A percentile compares a stretch with the other conserved stretches of the same genome.
Evolutionary conservation across 768 basidiomycete species (phyloP).

Genomic region (Termitomyces sp.): DNA sequence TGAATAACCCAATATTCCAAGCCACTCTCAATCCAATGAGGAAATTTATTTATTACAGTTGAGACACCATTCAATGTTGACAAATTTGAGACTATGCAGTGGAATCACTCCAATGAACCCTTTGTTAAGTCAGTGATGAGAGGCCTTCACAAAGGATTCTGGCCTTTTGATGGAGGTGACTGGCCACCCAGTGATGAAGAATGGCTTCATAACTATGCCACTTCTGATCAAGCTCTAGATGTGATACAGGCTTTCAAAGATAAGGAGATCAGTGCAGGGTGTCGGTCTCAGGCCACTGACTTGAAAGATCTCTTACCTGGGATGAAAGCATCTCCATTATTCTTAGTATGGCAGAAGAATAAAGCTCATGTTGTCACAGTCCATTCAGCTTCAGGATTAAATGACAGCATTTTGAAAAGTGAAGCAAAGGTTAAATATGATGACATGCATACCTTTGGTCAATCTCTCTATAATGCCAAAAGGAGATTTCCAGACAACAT

Average conservation of each 20-base stretch:
- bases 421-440: constrained; percentile 12
- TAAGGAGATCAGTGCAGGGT: constrained; percentile 17
- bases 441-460: constrained; percentile 6
- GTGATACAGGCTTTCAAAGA: not conserved
- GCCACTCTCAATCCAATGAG: not conserved
- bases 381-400: not conserved
- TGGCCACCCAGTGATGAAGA: constrained; percentile 8
- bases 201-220: not conserved
- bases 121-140: constrained; percentile 25
- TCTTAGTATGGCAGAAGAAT: constrained; percentile 23
- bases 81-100: constrained; percentile 18
- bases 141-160: not conserved
- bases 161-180: constrained; percentile 22
- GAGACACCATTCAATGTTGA: constrained; percentile 26
- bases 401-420: constrained; percentile 4
- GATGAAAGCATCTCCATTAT: constrained; percentile 25
- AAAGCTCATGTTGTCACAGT: constrained; percentile 25
- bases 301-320: constrained; percentile 21
- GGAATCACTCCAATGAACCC: constrained; percentile 25
- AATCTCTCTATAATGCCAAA: constrained; percentile 12
- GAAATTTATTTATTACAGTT: constrained; percentile 13
- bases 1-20: not conserved
- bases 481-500: constrained; percentile 17
- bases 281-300: constrained; percentile 9
- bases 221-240: not conserved